A percentile compares a stretch with the other conserved stretches of the same genome.
Evolutionary conservation across 1,139 yeast species (phyloP).

Genomic region (Diutina pseudorugosa): DNA sequence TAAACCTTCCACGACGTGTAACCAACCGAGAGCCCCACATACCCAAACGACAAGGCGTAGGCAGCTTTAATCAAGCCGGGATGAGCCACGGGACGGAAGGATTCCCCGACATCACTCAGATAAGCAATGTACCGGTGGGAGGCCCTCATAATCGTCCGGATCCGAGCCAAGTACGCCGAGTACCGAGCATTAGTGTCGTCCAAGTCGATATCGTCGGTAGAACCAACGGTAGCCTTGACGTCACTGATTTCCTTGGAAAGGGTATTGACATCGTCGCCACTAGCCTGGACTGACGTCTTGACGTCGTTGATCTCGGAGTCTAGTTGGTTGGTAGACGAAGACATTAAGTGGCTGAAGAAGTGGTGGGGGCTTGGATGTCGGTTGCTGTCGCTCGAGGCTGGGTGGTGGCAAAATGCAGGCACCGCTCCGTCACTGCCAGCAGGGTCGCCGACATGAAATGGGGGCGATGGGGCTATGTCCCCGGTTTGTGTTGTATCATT

Average conservation of each 20-base stretch:
- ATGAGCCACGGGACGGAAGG: conserved; percentile 79
- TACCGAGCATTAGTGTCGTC: conserved; percentile 54
- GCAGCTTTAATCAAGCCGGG: conserved; percentile 53
- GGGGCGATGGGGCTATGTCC: no score
- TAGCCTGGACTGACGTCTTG: background rate
- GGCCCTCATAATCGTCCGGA: conserved; percentile 57
- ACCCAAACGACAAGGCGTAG: conserved; percentile 69
- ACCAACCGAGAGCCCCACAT: conserved; percentile 67
- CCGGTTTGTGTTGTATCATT: no score
- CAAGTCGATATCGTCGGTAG: conserved; percentile 12
- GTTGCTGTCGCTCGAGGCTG: background rate
- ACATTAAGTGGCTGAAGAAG: background rate
- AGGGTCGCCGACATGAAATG: no score
- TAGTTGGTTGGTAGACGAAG: background rate
- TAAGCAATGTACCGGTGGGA: conserved; percentile 82
- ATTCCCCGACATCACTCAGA: conserved; percentile 80
- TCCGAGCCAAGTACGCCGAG: conserved; percentile 71
- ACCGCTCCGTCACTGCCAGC: background rate
- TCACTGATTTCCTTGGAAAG: background rate
- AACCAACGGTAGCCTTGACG: background rate
- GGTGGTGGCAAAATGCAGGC: background rate
- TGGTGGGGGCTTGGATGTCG: background rate
- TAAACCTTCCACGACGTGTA: conserved; percentile 69
- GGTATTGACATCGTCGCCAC: background rate
- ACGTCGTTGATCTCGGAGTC: background rate